A percentile compares a stretch with the other conserved stretches of the same genome.
These are phyloP conservation scores for Martiniozyma asiatica DNA, from an alignment of 1,139 yeast species.

Conservation along the genomic window DNA sequence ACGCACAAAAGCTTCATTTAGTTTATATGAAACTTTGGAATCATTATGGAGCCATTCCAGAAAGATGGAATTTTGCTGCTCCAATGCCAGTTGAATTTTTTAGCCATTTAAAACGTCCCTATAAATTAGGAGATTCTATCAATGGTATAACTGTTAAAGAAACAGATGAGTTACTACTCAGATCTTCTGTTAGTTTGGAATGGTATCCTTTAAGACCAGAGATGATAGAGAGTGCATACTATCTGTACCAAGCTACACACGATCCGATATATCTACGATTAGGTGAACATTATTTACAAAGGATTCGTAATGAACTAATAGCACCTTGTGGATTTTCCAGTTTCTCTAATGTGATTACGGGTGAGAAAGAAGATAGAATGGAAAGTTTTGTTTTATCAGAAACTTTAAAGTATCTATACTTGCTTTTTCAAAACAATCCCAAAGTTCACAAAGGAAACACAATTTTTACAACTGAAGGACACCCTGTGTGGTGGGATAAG, in stretches of 20 bases:
- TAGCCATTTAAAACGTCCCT: slow-evolving; percentile 6
- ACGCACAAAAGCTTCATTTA: slow-evolving; percentile 52
- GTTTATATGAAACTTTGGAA: slow-evolving; percentile 74
- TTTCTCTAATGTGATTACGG: slow-evolving; percentile 52
- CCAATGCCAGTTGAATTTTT: slow-evolving; percentile 12
- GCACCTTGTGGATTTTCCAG: slow-evolving; percentile 80
- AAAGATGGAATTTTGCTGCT: slow-evolving; percentile 54
- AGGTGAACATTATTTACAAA: slow-evolving; percentile 52
- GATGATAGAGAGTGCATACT: slow-evolving; percentile 79
- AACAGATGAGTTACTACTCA: slow-evolving; percentile 16
- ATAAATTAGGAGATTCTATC: slow-evolving; percentile 13
- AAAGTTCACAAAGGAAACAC: slow-evolving; percentile 31
- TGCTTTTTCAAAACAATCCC: slow-evolving; percentile 53
- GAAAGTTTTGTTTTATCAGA: slow-evolving; percentile 86
- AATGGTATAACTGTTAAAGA: slow-evolving; percentile 11
- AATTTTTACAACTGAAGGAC: slow-evolving; percentile 88
- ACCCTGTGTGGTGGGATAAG: slow-evolving; percentile 62
- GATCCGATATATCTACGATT: slow-evolving; percentile 77
- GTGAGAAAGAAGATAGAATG: slow-evolving; percentile 65
- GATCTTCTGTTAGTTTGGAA: slow-evolving; percentile 41
- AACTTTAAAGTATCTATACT: slow-evolving; percentile 70
- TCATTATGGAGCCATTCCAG: slow-evolving; percentile 72
- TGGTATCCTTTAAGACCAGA: slow-evolving; percentile 95
- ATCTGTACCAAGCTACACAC: slow-evolving; percentile 68
- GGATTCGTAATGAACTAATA: slow-evolving; percentile 39